Evolutionary conservation across 441 rosid genomes (phyloP).

Genomic region (Populus trichocarpa): DNA sequence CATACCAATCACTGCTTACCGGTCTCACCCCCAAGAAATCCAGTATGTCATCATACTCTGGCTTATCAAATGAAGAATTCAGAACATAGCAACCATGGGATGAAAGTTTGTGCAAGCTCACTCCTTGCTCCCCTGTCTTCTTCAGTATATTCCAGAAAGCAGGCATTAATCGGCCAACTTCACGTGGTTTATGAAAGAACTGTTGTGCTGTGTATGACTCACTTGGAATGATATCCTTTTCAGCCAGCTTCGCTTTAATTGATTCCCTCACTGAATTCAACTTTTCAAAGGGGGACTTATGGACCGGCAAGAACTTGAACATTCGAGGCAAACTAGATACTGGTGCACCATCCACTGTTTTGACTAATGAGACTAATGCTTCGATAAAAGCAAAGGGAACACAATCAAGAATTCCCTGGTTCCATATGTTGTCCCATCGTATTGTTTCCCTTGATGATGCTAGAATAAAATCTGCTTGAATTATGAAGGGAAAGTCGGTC

Average conservation of each 20-base stretch:
- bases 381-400: background rate
- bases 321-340: constrained; percentile 40
- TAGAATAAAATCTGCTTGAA: constrained; percentile 16
- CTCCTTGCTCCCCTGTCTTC: constrained; percentile 42
- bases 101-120: constrained; percentile 53
- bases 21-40: constrained; percentile 47
- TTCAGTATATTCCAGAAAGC: constrained; percentile 53
- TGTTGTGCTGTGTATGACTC: constrained; percentile 49
- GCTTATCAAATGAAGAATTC: constrained; percentile 43
- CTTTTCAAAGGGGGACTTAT: constrained; percentile 25
- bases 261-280: constrained; percentile 49
- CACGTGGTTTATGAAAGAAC: constrained; percentile 51
- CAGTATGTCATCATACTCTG: constrained; percentile 32
- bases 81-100: constrained; percentile 46
- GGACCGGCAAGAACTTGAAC: constrained; percentile 58
- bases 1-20: constrained; percentile 56
- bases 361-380: constrained; percentile 41
- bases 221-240: constrained; percentile 51
- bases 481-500: background rate
- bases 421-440: constrained; percentile 9
- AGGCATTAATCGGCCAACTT: constrained; percentile 55
- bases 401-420: constrained; percentile 8
- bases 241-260: constrained; percentile 33
- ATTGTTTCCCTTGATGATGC: constrained; percentile 8
- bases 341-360: constrained; percentile 41